These are phyloP conservation scores for Exophiala bonariae DNA, from an alignment of 2,329 filamentous ascomycete species.

Conservation along the genomic window DNA sequence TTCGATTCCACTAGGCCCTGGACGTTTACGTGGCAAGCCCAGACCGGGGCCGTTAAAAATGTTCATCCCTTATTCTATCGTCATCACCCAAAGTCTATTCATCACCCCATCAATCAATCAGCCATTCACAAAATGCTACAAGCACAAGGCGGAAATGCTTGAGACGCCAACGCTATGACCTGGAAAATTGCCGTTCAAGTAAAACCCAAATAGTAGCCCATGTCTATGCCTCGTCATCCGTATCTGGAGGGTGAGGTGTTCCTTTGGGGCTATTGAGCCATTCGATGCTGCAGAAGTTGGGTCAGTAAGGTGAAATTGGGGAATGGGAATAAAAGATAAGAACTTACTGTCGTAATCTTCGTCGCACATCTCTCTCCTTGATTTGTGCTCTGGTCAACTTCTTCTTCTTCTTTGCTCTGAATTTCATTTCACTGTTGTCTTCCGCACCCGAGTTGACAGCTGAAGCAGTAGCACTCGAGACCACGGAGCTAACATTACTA, in stretches of 20 bases:
- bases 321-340: not conserved
- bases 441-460: conserved; percentile 81
- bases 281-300: conserved; percentile 50
- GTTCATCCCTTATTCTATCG: no score
- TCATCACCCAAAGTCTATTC: not conserved
- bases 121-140: not conserved
- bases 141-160: no score
- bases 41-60: no score
- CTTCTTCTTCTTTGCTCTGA: conserved; percentile 75
- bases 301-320: no score
- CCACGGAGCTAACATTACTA: conserved; percentile 61
- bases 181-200: not conserved
- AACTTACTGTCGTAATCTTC: conserved; percentile 71
- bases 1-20: no score
- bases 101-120: not conserved
- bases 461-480: conserved; percentile 57
- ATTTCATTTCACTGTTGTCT: conserved; percentile 79
- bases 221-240: conserved; percentile 66
- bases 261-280: conserved; percentile 86
- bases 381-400: conserved; percentile 96
- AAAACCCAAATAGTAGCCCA: no score
- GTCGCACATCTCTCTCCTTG: conserved; percentile 87
- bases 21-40: no score
- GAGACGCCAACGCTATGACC: conserved; percentile 19
- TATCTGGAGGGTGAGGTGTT: conserved; percentile 73